A percentile compares a stretch with the other conserved stretches of the same genome.
phyloP scores from a whole-genome alignment of 192 early-diverging fungal genomes.

The Podila minutissima region DNA sequence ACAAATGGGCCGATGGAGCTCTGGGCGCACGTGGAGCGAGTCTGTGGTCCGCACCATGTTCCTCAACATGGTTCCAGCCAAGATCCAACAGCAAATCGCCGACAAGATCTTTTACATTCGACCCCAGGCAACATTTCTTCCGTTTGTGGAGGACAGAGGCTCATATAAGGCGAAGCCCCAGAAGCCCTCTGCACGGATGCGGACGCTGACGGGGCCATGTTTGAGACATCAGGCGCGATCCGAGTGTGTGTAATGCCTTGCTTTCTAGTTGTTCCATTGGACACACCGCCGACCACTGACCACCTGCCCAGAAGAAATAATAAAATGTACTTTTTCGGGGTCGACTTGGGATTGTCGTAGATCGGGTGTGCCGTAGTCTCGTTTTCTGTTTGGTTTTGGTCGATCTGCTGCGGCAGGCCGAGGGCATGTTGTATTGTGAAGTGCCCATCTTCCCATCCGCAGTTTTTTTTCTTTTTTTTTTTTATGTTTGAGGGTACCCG shows the following conservation, averaged over 20 bases:
- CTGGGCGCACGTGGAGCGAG: constrained; percentile 40
- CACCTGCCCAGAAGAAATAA: background rate
- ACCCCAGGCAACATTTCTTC: constrained; percentile 28
- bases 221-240: background rate
- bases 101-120: constrained; percentile 34
- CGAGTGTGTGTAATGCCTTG: too few species aligned
- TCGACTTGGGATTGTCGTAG: too few species aligned
- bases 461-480: too few species aligned
- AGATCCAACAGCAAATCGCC: constrained; percentile 22
- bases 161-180: constrained; percentile 23
- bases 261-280: too few species aligned
- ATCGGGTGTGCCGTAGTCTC: background rate
- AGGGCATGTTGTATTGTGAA: background rate
- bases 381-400: background rate
- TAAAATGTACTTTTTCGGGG: background rate
- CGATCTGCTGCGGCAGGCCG: background rate
- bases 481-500: too few species aligned
- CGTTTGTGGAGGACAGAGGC: constrained; percentile 28
- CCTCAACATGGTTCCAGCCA: constrained; percentile 28
- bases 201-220: constrained; percentile 22
- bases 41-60: constrained; percentile 29
- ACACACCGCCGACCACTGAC: too few species aligned
- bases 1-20: constrained; percentile 38
- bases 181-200: constrained; percentile 6
- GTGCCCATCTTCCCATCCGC: too few species aligned